These are phyloP conservation scores for Leishmania braziliensis DNA, from an alignment of 208 protist species.

Conservation along the genomic window DNA sequence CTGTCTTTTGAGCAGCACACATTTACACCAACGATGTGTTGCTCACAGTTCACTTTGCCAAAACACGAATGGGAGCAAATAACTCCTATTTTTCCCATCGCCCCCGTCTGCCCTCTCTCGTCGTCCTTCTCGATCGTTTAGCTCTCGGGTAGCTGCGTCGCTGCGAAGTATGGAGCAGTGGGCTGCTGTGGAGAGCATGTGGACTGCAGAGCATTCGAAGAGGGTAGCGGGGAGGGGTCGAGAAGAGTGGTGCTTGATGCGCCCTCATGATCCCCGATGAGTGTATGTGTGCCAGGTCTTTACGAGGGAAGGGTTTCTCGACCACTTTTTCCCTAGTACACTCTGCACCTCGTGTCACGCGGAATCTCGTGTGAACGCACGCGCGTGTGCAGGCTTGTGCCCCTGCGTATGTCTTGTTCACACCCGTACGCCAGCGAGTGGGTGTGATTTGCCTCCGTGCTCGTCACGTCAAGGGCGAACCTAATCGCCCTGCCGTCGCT, in stretches of 20 bases:
- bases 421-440: background rate
- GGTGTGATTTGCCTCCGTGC: background rate
- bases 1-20: conserved; percentile 15
- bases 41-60: too few species aligned
- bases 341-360: background rate
- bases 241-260: too few species aligned
- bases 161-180: background rate
- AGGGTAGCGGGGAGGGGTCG: background rate
- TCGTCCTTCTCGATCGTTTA: background rate
- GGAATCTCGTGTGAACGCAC: too few species aligned
- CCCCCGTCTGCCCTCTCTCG: background rate
- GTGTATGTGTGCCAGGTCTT: background rate
- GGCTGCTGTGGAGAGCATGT: background rate
- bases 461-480: background rate
- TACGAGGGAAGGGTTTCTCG: background rate
- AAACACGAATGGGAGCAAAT: too few species aligned
- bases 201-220: background rate
- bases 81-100: background rate
- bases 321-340: background rate
- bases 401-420: background rate
- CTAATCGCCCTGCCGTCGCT: background rate
- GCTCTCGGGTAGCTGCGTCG: background rate
- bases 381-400: background rate
- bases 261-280: background rate
- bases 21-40: background rate